Evolutionary conservation across 2,329 filamentous ascomycete species (phyloP).

Genomic region (Fusarium kyushuense): DNA sequence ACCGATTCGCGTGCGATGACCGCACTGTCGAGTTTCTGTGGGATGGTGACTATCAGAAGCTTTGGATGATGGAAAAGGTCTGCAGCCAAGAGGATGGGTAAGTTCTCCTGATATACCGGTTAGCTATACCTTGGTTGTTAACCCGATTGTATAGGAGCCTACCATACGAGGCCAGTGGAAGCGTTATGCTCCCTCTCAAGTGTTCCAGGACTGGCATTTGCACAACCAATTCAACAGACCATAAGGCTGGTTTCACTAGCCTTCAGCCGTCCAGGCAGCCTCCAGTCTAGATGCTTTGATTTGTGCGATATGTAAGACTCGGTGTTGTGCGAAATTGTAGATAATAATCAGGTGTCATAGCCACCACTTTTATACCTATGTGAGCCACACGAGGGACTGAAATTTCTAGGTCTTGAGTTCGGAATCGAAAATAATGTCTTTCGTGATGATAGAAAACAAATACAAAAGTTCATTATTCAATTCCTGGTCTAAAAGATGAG

Average conservation of each 20-base stretch:
- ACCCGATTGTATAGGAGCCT: constrained; percentile 36
- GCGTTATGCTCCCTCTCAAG: constrained; percentile 38
- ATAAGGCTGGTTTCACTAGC: constrained; percentile 49
- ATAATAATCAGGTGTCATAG: constrained; percentile 20
- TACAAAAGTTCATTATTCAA: neutral
- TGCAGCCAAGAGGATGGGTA: constrained; percentile 57
- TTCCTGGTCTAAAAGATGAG: neutral
- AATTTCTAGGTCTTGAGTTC: neutral
- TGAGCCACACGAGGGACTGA: neutral
- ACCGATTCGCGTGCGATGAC: constrained; percentile 60
- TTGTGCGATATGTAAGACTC: neutral
- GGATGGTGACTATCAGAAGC: constrained; percentile 41
- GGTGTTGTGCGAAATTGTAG: constrained; percentile 2
- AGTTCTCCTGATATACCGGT: constrained; percentile 23
- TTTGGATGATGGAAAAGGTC: constrained; percentile 60
- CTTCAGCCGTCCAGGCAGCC: constrained; percentile 47
- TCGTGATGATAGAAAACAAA: neutral
- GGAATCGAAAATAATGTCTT: neutral
- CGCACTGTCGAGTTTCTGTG: constrained; percentile 59
- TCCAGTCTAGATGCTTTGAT: constrained; percentile 5
- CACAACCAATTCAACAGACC: constrained; percentile 49
- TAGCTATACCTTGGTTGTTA: neutral
- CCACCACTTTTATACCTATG: neutral
- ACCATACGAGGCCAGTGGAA: constrained; percentile 52
- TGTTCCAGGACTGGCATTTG: constrained; percentile 42